Base-by-base conservation (phyloP, 192 early-diverging fungal genomes). In the Coemansia sp. region DNA sequence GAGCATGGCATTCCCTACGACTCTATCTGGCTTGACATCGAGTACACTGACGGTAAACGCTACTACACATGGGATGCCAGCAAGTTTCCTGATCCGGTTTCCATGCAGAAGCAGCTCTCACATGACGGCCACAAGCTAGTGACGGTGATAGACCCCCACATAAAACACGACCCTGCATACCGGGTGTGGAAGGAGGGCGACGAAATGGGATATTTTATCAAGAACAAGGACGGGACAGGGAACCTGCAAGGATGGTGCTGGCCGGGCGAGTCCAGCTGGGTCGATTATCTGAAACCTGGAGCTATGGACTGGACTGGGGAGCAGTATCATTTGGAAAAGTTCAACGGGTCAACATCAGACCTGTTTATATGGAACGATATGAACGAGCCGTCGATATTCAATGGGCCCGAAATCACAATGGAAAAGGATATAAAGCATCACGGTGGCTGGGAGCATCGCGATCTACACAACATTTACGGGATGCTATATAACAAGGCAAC, bases 21-120 rank as follows among this genome's bases (percentile, higher is more conserved):
- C 84, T 97, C 98, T 1, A 86, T 99, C 38, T 99, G 98, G 98
- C 81, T 99, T 59, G 98, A 99, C 82, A 99, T 99, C 81, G 98
- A 99, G 71, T 94, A 99, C 71, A 98, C 97, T n/a, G 93, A 98
- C 77, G 92, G 91, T 44, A 99, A 98, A 87, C 84, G 89, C 35
- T 99, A 99, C 74, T 96, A 96, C 72, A 99, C 97, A 0, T 99
- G 97, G 97, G 97, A 99, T 76, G 59, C 71, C 6, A 73, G 77
- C 52, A 98, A 98, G 78, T 99, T 99, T 83, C 87, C 96, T 2
- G 85, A 92, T 66, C 94, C 98, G 0, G 75, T 68, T 9, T 85
- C 85, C 30, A 95, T 99, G 95, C 94, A 96, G 67, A 60, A 88
- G 23, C 72, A 85, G 23, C 81, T 99, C 7, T 88, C 75, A 10